Evolutionary conservation across 106 monocot species (phyloP).

Genomic region (Platanthera zijinensis): DNA sequence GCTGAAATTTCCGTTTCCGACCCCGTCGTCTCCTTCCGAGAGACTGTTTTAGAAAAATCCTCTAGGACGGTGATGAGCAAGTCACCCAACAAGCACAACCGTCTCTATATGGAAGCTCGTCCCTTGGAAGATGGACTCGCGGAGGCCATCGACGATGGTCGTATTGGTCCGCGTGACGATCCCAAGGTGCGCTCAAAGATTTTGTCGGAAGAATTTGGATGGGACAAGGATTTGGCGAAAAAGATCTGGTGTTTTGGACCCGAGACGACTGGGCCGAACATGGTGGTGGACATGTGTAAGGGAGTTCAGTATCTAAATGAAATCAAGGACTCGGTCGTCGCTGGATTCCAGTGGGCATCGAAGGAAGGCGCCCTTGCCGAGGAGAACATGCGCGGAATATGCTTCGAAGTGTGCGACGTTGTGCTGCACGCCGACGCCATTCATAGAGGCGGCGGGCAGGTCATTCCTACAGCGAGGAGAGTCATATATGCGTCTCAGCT

Average conservation of each 20-base stretch:
- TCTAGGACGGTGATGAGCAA: conserved; percentile 25
- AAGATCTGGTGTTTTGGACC: conserved; percentile 50
- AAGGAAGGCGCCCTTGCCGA: conserved; percentile 38
- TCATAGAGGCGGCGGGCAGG: conserved; percentile 34
- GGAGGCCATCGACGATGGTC: conserved; percentile 34
- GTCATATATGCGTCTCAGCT: conserved; percentile 46
- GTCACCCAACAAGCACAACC: conserved; percentile 24
- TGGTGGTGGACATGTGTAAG: conserved; percentile 46
- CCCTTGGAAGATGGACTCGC: conserved; percentile 30
- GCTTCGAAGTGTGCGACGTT: conserved; percentile 40
- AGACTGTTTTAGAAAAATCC: conserved; percentile 22
- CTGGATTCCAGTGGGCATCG: conserved; percentile 49
- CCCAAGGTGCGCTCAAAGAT: conserved; percentile 29
- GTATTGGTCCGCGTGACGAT: conserved; percentile 34
- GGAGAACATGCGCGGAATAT: conserved; percentile 41
- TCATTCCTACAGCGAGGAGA: conserved; percentile 39
- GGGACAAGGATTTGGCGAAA: conserved; percentile 50
- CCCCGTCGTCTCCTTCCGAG: conserved; percentile 24
- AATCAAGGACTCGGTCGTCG: conserved; percentile 45
- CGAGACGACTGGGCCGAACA: conserved; percentile 40
- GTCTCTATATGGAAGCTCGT: conserved; percentile 32
- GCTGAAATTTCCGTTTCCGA: conserved; percentile 17
- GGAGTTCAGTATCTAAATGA: conserved; percentile 46
- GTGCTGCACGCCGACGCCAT: conserved; percentile 38
- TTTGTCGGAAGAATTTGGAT: conserved; percentile 34